phyloP scores from a whole-genome alignment of 2,329 filamentous ascomycete genomes.

The Trichoderma guizhouense region DNA sequence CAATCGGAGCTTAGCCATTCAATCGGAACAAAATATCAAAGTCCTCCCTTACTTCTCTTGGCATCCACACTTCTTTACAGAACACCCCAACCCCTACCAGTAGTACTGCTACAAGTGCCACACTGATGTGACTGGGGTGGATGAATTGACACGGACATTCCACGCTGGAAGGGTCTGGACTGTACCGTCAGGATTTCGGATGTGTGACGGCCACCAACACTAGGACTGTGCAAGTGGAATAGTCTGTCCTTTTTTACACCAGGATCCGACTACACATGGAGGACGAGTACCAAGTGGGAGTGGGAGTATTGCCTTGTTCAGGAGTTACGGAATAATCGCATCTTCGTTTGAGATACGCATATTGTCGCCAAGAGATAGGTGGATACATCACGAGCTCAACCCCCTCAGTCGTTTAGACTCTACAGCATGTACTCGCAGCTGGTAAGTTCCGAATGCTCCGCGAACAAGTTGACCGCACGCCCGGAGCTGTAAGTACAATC shows the following conservation, averaged over 20 bases:
- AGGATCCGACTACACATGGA: not conserved
- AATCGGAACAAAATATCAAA: conserved; percentile 14
- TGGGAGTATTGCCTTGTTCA: not conserved
- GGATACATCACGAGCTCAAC: not conserved
- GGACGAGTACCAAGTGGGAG: not conserved
- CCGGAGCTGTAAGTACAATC: not conserved
- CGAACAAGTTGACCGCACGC: not conserved
- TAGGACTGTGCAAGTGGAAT: not conserved
- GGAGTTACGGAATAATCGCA: not conserved
- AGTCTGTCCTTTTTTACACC: not conserved
- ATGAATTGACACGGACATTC: not conserved
- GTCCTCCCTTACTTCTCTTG: not conserved
- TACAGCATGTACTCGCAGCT: not conserved
- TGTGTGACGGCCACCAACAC: conserved; percentile 7
- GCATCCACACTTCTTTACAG: not conserved
- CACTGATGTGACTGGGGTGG: conserved; percentile 2
- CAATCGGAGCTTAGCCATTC: conserved; percentile 2
- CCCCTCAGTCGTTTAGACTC: not conserved
- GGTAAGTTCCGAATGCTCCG: not conserved
- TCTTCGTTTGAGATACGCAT: not conserved
- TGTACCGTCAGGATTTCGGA: not conserved
- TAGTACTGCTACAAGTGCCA: conserved; percentile 1
- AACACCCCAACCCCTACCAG: not conserved
- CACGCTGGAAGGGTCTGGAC: conserved; percentile 16
- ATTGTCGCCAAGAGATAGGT: not conserved